Conservation (phyloP, 2,329 filamentous ascomycete species). For the Diaporthe helianthi region DNA sequence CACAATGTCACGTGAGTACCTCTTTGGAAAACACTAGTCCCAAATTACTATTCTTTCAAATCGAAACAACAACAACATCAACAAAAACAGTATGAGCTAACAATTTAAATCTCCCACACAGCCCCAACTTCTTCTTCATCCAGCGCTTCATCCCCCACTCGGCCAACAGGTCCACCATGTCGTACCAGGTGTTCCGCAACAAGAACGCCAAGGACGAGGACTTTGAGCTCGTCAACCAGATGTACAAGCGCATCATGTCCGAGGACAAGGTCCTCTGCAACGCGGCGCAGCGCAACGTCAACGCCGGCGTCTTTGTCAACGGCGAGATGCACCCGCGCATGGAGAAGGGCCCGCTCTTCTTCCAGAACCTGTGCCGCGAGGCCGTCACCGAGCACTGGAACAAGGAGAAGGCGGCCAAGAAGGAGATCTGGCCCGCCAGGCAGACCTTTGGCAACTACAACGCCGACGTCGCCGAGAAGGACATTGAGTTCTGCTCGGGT, state of each 20-base stretch:
- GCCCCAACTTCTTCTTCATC: conserved; percentile 69
- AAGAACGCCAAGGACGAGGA: conserved; percentile 64
- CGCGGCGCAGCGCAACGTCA: conserved; percentile 66
- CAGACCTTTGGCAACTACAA: conserved; percentile 35
- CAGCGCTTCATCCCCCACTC: conserved; percentile 66
- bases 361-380: conserved; percentile 41
- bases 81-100: not conserved
- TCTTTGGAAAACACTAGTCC: conserved; percentile 25
- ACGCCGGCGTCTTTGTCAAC: conserved; percentile 66
- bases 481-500: conserved; percentile 19
- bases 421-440: conserved; percentile 44
- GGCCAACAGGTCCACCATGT: conserved; percentile 60
- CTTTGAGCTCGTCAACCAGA: conserved; percentile 62
- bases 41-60: too few relatives aligned
- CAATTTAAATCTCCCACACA: conserved; percentile 40
- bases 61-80: too few relatives aligned
- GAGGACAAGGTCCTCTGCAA: conserved; percentile 70
- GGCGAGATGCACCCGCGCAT: conserved; percentile 67
- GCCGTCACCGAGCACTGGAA: conserved; percentile 41
- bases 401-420: conserved; percentile 37
- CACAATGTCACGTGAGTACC: conserved; percentile 56
- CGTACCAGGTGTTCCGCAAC: conserved; percentile 69
- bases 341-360: conserved; percentile 65
- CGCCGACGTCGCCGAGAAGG: conserved; percentile 20
- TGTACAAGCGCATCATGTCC: conserved; percentile 69